Conservation (phyloP, 305 asterid species). For the Striga hermonthica region DNA sequence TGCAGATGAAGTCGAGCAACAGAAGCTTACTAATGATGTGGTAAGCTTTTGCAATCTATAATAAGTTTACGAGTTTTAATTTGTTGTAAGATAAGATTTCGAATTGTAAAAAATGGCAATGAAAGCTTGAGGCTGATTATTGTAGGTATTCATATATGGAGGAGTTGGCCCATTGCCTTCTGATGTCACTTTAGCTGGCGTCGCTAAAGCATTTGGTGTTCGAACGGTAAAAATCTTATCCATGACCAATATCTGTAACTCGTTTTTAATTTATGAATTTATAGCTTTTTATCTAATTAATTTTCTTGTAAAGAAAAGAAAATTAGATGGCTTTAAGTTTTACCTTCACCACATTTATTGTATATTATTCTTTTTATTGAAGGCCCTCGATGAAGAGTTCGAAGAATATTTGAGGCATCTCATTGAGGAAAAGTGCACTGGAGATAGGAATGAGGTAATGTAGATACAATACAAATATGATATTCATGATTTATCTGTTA, state of each 20-base stretch:
- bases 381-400: conserved; percentile 97
- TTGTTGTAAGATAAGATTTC: no score
- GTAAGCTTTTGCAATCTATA: conserved; percentile 36
- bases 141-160: conserved; percentile 86
- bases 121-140: no score
- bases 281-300: neutral
- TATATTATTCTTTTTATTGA: conserved; percentile 22
- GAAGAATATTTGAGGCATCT: conserved; percentile 82
- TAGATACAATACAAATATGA: neutral
- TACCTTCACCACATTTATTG: conserved; percentile 18
- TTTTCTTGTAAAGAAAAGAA: neutral
- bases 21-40: conserved; percentile 62
- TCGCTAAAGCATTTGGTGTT: conserved; percentile 87
- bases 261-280: no score
- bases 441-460: conserved; percentile 81
- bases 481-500: no score
- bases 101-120: no score
- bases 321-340: neutral
- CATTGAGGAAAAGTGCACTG: conserved; percentile 71
- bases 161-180: conserved; percentile 88
- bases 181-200: conserved; percentile 80
- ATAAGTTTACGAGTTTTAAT: neutral
- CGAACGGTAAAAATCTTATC: conserved; percentile 45
- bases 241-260: neutral
- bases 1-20: conserved; percentile 86